These are phyloP conservation scores for Coemansia sp. DNA, from an alignment of 192 early-diverging fungal genomes.

Conservation along the genomic window DNA sequence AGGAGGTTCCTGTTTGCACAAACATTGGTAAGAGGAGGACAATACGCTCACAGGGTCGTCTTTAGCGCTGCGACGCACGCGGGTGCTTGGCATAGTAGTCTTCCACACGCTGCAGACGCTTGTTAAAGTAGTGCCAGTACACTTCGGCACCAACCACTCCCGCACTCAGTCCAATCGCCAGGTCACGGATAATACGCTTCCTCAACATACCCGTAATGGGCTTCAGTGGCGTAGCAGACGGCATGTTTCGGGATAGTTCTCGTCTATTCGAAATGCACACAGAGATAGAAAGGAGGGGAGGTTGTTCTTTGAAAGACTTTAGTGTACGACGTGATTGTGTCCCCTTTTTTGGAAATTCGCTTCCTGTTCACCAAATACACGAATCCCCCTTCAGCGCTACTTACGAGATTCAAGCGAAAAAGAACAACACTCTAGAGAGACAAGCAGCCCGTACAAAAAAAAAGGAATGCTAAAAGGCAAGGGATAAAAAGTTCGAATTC, in stretches of 20 bases:
- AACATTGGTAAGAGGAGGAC: background rate
- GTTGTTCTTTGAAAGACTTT: too few species aligned
- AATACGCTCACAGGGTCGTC: background rate
- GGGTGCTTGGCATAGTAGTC: constrained; percentile 46
- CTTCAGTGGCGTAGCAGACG: constrained; percentile 49
- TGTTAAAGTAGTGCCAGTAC: constrained; percentile 46
- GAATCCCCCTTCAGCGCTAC: too few species aligned
- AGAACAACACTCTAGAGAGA: too few species aligned
- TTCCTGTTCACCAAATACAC: too few species aligned
- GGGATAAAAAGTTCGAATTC: too few species aligned
- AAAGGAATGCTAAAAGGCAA: too few species aligned
- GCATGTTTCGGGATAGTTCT: constrained; percentile 35
- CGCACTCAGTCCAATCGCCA: constrained; percentile 36
- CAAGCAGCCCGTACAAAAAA: too few species aligned
- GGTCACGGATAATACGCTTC: constrained; percentile 42
- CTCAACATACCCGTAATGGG: constrained; percentile 45
- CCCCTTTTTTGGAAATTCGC: too few species aligned
- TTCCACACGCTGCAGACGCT: constrained; percentile 37
- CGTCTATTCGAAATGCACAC: too few species aligned
- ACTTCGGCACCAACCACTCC: constrained; percentile 25
- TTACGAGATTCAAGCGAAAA: too few species aligned
- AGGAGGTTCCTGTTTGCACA: background rate
- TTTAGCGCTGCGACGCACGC: constrained; percentile 34
- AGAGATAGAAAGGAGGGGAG: too few species aligned
- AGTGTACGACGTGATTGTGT: too few species aligned